Conservation (phyloP, 179 eudicot species). For the Spinacia oleracea region DNA sequence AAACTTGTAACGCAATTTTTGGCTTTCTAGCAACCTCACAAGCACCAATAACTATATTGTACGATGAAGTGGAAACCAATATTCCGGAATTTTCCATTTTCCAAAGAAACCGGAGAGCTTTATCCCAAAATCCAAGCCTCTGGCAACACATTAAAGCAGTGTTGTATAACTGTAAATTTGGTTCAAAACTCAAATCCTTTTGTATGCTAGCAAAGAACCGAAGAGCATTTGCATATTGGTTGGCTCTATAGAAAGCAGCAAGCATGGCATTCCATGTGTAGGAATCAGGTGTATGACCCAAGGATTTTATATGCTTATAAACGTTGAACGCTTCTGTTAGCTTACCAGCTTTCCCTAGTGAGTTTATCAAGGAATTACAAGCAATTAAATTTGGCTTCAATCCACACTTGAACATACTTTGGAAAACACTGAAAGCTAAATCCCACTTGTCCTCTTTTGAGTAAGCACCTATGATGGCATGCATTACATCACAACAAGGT, state of each 20-base stretch:
- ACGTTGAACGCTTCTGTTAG: conserved; percentile 56
- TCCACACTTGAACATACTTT: conserved; percentile 49
- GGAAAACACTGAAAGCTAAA: conserved; percentile 55
- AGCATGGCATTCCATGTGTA: conserved; percentile 88
- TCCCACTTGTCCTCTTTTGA: conserved; percentile 75
- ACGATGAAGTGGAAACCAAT: conserved; percentile 54
- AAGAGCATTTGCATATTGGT: conserved; percentile 63
- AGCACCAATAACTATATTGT: conserved; percentile 80
- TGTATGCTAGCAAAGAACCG: conserved; percentile 62
- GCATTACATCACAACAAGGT: conserved; percentile 66
- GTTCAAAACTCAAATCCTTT: conserved; percentile 31
- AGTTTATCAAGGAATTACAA: conserved; percentile 74
- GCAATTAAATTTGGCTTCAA: conserved; percentile 67
- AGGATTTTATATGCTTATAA: conserved; percentile 45
- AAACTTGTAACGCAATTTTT: conserved; percentile 70
- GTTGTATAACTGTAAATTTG: conserved; percentile 62
- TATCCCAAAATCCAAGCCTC: conserved; percentile 69
- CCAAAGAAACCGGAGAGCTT: conserved; percentile 76
- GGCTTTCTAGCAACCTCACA: conserved; percentile 87
- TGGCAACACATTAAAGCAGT: conserved; percentile 78
- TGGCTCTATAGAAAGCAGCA: conserved; percentile 64
- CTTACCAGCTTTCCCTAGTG: conserved; percentile 73
- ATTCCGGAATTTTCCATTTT: conserved; percentile 71
- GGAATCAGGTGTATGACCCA: conserved; percentile 68
- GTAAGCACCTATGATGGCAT: conserved; percentile 79